Percentiles rank a stretch among this genome's conserved stretches.
phyloP scores from a whole-genome alignment of 495 filamentous ascomycete species.

The Neurospora sp. region DNA sequence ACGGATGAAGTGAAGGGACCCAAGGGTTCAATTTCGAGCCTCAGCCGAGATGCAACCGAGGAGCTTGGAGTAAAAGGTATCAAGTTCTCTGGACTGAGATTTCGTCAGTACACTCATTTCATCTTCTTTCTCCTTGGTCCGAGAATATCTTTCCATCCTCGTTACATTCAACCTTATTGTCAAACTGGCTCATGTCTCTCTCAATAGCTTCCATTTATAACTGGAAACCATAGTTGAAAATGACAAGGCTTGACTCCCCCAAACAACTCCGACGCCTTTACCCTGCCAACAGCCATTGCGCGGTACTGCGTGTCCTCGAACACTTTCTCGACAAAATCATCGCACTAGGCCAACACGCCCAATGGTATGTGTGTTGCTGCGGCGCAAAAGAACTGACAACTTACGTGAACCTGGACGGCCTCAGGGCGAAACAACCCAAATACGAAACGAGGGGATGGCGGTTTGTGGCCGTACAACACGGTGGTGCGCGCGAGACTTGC shows the following conservation, averaged over 20 bases:
- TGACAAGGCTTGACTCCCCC: background rate
- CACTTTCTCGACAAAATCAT: background rate
- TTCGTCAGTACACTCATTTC: background rate
- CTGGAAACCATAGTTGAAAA: background rate
- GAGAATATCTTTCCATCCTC: background rate
- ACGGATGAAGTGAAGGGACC: background rate
- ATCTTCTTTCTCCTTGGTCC: background rate
- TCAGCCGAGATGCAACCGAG: background rate
- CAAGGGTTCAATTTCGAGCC: background rate
- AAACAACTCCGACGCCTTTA: background rate
- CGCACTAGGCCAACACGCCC: background rate
- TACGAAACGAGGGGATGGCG: background rate
- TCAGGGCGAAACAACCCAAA: background rate
- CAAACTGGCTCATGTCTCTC: background rate
- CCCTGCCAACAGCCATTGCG: background rate
- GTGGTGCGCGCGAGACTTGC: conserved; percentile 11
- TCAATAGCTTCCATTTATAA: background rate
- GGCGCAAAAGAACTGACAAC: background rate
- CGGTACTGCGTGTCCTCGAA: background rate
- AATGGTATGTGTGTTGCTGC: background rate
- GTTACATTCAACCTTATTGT: background rate
- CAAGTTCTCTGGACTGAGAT: background rate
- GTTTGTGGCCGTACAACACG: conserved; percentile 3
- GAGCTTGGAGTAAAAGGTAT: background rate
- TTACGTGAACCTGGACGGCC: background rate